A percentile compares a stretch with the other conserved stretches of the same genome.
Evolutionary conservation across 1,284 basidiomycete genomes (phyloP).

Genomic region (Kalmanozyma brasiliensis): DNA sequence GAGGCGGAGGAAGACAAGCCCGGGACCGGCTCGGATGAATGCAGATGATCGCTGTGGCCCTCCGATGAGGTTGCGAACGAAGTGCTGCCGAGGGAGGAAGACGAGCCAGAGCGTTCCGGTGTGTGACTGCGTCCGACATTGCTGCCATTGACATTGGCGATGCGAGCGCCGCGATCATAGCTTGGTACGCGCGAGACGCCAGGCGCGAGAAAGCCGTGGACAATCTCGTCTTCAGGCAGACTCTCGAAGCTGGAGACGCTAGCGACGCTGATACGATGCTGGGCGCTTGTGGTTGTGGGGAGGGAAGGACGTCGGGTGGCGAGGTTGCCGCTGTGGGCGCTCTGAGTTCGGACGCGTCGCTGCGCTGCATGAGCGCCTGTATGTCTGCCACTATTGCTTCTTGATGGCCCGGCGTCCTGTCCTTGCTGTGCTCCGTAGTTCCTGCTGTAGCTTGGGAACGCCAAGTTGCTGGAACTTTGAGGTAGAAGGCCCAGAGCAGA

Average conservation of each 20-base stretch:
- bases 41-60: conserved; percentile 1
- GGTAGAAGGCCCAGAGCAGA: conserved; percentile 52
- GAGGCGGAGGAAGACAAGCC: conserved; percentile 16
- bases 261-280: conserved; percentile 50
- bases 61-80: conserved; percentile 16
- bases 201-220: conserved; percentile 40
- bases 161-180: conserved; percentile 34
- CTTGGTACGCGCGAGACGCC: conserved; percentile 13
- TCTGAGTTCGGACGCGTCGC: conserved; percentile 33
- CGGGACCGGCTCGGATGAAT: conserved; percentile 9
- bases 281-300: conserved; percentile 48
- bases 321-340: conserved; percentile 22
- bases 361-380: conserved; percentile 4
- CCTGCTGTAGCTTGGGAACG: conserved; percentile 18
- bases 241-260: conserved; percentile 61
- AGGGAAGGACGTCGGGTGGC: conserved; percentile 48
- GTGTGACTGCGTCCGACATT: conserved; percentile 6
- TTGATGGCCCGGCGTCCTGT: conserved; percentile 1
- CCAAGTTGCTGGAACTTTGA: conserved; percentile 11
- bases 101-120: conserved; percentile 9
- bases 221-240: conserved; percentile 58
- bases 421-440: neutral
- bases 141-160: conserved; percentile 1
- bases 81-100: conserved; percentile 14
- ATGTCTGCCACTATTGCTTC: conserved; percentile 3